Evolutionary conservation across 257 asterid species (phyloP), one percentile per base, ranked within the genome.

Genomic region (Nyctanthes arbortristis): DNA sequence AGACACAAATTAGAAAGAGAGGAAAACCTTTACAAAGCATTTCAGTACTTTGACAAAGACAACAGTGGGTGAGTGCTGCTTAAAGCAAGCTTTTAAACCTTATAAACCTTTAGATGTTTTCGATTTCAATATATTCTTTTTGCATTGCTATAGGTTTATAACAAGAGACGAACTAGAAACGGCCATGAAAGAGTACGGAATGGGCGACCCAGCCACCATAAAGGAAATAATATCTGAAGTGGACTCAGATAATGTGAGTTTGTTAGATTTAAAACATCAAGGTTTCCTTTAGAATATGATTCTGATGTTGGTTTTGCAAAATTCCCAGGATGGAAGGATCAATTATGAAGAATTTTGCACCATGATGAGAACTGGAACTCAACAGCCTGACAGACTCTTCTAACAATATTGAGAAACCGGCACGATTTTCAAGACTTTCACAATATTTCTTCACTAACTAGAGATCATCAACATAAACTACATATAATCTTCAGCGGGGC

Each of bases 301-400:
- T 63, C 31, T 33, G 39, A 56, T 31, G 70, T 60, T n/a, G 52
- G 39, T 27, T 12, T 29, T 63, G 34, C 43, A 5, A 7, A 72
- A 71, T 54, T 70, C 61, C 27, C 81, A 92, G 97, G 97, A 92
- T 71, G 97, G 97, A 68, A 83, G 90, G 79, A 92, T 92, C 35
- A 86, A 92, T 69, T 92, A 87, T 31, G 91, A 87, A 24, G 98
- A 92, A 78, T 92, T 92, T 72, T 92, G 94, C 59, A 78, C 79
- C 13, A 92, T 92, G 98, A 92, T 89, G 98, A 92, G 95, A 79
- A 80, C 86, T 27, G 98, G 96, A 76, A 78, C 84, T 39, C 84
- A 82, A 59, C 81, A 80, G 59, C 80, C 84, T 40, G 81, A 43
- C 69, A 80, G 67, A 52, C 83, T 87, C 57, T 87, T 89, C 77